Conservation (phyloP, 1,284 basidiomycete genomes). For the Schizophyllum commune region DNA sequence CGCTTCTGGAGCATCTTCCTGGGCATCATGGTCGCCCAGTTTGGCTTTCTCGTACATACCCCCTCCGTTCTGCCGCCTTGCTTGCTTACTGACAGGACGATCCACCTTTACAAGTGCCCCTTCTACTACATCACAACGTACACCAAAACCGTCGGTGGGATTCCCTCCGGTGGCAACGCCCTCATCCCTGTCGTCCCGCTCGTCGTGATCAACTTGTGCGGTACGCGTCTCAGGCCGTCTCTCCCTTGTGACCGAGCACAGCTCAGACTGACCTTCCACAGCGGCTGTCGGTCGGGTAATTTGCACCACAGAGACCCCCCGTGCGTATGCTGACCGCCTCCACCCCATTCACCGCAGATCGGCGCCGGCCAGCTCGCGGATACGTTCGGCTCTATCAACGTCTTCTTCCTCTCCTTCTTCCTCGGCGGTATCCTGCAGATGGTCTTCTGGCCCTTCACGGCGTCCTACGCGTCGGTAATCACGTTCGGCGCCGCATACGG, state of each 20-base stretch:
- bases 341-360: slow-evolving; percentile 9
- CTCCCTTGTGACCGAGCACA: neutral
- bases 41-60: slow-evolving; percentile 16
- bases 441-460: slow-evolving; percentile 18
- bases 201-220: slow-evolving; percentile 17
- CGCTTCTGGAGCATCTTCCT: slow-evolving; percentile 15
- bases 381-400: slow-evolving; percentile 17
- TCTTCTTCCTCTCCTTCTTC: slow-evolving; percentile 19
- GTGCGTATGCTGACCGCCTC: neutral
- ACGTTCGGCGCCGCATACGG: slow-evolving; percentile 17
- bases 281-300: neutral
- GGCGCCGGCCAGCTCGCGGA: slow-evolving; percentile 16
- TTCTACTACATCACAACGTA: slow-evolving; percentile 19
- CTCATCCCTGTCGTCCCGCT: slow-evolving; percentile 17
- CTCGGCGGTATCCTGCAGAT: slow-evolving; percentile 19
- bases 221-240: slow-evolving; percentile 6
- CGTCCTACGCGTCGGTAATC: slow-evolving; percentile 15
- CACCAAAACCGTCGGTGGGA: slow-evolving; percentile 10
- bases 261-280: neutral
- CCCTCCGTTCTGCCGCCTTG: neutral
- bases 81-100: neutral
- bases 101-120: slow-evolving; percentile 10
- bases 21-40: slow-evolving; percentile 17
- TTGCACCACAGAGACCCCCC: slow-evolving; percentile 4
- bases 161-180: slow-evolving; percentile 14